phyloP scores from a whole-genome alignment of 805 yeast species.

The Ogataea degrootiae region DNA sequence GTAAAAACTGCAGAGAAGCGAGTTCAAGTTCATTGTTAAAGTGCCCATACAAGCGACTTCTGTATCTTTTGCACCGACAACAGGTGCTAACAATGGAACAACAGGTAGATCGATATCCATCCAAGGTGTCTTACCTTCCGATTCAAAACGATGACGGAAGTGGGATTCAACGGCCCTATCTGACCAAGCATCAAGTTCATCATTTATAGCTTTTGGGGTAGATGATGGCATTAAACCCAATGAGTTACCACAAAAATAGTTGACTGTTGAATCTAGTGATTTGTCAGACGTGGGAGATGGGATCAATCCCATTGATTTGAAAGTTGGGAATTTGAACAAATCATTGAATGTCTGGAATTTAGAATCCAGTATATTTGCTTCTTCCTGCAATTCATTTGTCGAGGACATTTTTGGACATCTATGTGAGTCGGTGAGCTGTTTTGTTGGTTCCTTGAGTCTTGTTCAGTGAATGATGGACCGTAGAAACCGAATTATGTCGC shows the following conservation, averaged over 20 bases:
- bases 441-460: not conserved
- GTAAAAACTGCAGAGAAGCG: constrained; percentile 70
- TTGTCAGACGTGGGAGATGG: constrained; percentile 7
- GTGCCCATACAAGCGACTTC: constrained; percentile 91
- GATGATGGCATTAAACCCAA: constrained; percentile 80
- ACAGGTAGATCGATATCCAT: constrained; percentile 79
- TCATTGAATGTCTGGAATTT: constrained; percentile 35
- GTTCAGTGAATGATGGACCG: not conserved
- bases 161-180: constrained; percentile 81
- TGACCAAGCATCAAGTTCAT: constrained; percentile 81
- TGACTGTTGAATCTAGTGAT: constrained; percentile 24
- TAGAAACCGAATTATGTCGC: not conserved
- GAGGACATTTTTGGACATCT: not conserved
- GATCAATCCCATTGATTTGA: constrained; percentile 50
- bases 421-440: not conserved
- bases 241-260: constrained; percentile 90
- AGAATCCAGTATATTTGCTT: constrained; percentile 35
- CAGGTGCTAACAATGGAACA: constrained; percentile 58
- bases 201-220: constrained; percentile 51
- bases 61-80: constrained; percentile 69
- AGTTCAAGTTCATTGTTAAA: constrained; percentile 75
- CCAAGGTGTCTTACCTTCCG: constrained; percentile 60
- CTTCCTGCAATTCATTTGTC: not conserved
- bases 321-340: constrained; percentile 64
- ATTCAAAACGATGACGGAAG: constrained; percentile 56